Evolutionary conservation across 2,329 filamentous ascomycete species (phyloP).

Genomic region (Ophiostoma piceae): DNA sequence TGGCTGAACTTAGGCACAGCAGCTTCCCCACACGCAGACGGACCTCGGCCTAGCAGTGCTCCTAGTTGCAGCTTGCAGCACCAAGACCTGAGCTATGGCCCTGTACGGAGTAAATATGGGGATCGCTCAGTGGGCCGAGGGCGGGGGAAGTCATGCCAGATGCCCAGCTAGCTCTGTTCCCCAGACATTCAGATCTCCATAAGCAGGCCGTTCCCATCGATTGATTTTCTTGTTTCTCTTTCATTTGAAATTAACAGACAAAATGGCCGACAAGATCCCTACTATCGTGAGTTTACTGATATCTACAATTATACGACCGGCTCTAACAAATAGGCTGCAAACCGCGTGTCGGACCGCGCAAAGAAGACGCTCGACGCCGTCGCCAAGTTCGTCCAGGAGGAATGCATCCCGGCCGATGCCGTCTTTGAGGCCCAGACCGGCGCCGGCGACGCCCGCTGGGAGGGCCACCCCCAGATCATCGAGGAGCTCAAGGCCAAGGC

Average conservation of each 20-base stretch:
- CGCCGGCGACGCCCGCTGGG: slow-evolving; percentile 70
- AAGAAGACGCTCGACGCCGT: slow-evolving; percentile 81
- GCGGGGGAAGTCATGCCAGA: not conserved
- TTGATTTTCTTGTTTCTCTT: too few species aligned
- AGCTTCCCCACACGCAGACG: slow-evolving; percentile 21
- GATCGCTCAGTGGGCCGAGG: slow-evolving; percentile 21
- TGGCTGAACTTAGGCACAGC: not conserved
- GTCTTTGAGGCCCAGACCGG: slow-evolving; percentile 77
- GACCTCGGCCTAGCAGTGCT: slow-evolving; percentile 22
- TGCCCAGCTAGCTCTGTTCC: not conserved
- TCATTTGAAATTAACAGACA: too few species aligned
- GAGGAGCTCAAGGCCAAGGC: slow-evolving; percentile 88
- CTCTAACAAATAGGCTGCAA: slow-evolving; percentile 30
- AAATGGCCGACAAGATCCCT: slow-evolving; percentile 45
- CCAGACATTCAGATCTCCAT: slow-evolving; percentile 9
- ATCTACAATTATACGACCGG: not conserved
- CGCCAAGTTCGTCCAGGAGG: slow-evolving; percentile 94
- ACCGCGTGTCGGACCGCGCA: slow-evolving; percentile 74
- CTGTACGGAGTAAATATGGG: slow-evolving; percentile 12
- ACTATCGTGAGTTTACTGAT: slow-evolving; percentile 38
- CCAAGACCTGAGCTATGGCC: slow-evolving; percentile 1
- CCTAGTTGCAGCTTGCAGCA: not conserved
- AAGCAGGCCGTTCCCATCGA: not conserved
- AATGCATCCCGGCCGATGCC: slow-evolving; percentile 83
- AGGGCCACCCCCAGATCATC: slow-evolving; percentile 70